Conservation (phyloP, 805 yeast genomes). For the Wickerhamiella azymoides region DNA sequence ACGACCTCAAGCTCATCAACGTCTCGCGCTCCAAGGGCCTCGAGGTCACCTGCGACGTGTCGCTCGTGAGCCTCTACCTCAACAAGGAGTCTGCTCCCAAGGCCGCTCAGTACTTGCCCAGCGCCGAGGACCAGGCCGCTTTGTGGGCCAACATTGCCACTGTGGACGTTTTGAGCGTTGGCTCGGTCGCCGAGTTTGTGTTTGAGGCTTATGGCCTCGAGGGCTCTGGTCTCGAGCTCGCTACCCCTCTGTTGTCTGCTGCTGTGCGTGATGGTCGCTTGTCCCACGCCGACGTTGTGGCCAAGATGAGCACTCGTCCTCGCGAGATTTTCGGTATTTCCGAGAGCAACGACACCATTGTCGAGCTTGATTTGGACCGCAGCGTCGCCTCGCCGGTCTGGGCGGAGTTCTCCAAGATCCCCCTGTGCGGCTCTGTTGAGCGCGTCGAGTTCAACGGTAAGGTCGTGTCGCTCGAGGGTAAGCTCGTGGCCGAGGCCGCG, state of each 20-base stretch:
- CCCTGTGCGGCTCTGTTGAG: conserved; percentile 70
- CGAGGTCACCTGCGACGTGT: conserved; percentile 79
- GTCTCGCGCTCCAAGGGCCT: conserved; percentile 75
- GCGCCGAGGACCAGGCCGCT: conserved; percentile 64
- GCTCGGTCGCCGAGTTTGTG: conserved; percentile 58
- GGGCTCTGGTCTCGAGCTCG: conserved; percentile 63
- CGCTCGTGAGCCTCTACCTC: conserved; percentile 64
- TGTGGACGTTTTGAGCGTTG: conserved; percentile 80
- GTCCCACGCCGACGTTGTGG: conserved; percentile 55
- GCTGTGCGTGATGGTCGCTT: conserved; percentile 67
- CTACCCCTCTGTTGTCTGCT: conserved; percentile 64
- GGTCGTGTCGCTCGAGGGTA: conserved; percentile 77
- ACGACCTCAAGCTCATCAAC: conserved; percentile 69
- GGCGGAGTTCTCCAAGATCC: conserved; percentile 43
- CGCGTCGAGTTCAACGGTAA: conserved; percentile 68
- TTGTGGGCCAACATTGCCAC: conserved; percentile 62
- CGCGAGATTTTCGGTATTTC: conserved; percentile 69
- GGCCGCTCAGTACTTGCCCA: conserved; percentile 60
- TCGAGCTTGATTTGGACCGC: conserved; percentile 78
- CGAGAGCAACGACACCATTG: conserved; percentile 53
- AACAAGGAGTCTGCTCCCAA: conserved; percentile 46
- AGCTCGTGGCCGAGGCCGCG: conserved; percentile 34
- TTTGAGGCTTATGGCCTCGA: conserved; percentile 51
- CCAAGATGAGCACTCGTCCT: conserved; percentile 70
- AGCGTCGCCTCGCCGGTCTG: conserved; percentile 30